Evolutionary conservation across 176 grass and related monocot genomes (phyloP).

Genomic region (Avena atlantica): DNA sequence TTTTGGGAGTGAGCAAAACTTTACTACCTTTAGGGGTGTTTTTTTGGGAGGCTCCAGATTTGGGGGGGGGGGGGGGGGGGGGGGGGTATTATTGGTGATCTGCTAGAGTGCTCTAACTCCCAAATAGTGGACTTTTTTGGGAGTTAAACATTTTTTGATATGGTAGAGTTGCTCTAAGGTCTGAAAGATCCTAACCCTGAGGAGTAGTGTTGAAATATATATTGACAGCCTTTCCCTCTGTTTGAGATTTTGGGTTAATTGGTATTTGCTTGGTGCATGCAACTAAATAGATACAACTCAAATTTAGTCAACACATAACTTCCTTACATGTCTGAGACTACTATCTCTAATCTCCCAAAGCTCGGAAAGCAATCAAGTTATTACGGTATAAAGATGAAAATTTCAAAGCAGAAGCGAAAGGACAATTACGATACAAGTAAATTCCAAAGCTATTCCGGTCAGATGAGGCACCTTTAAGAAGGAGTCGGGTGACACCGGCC

Average conservation of each 20-base stretch:
- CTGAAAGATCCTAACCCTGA: background rate
- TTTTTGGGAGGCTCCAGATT: no score
- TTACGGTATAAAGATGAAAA: background rate
- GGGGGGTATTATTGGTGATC: no score
- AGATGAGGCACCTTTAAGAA: slow-evolving; percentile 72
- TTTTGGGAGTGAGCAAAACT: no score
- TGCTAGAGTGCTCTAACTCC: no score
- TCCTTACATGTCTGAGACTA: background rate
- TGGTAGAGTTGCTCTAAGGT: background rate
- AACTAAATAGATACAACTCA: background rate
- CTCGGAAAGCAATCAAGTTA: background rate
- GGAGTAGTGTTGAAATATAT: background rate
- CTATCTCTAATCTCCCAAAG: background rate
- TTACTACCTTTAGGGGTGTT: no score
- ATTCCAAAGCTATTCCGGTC: slow-evolving; percentile 15
- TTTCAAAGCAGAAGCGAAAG: background rate
- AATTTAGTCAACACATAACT: slow-evolving; percentile 2
- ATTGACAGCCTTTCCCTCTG: background rate
- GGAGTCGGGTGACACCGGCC: slow-evolving; percentile 36
- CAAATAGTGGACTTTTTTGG: no score
- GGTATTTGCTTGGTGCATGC: no score
- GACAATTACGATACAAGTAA: background rate
- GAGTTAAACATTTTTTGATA: no score
- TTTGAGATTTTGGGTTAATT: background rate
- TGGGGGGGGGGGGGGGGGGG: no score